These are phyloP conservation scores for Aspergillus proliferans DNA, from an alignment of 2,329 filamentous ascomycete genomes.

Conservation along the genomic window DNA sequence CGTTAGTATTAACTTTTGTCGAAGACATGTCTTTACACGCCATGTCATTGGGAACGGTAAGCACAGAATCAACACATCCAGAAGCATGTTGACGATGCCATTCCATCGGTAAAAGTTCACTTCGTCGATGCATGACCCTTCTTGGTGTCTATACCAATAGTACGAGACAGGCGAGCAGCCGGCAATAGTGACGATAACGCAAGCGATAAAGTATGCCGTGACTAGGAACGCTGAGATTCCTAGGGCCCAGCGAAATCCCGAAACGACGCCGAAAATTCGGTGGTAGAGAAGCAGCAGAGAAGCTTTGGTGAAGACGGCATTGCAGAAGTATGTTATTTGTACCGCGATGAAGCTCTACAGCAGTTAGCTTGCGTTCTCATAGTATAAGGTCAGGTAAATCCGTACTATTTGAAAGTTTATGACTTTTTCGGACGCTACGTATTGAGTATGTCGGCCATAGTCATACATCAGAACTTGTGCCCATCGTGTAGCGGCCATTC, in stretches of 20 bases:
- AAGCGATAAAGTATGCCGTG: conserved; percentile 16
- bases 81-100: conserved; percentile 19
- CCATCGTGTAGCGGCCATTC: conserved; percentile 16
- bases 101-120: conserved; percentile 21
- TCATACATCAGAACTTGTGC: conserved; percentile 11
- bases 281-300: conserved; percentile 23
- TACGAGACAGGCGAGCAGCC: conserved; percentile 18
- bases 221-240: conserved; percentile 11
- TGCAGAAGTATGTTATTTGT: conserved; percentile 19
- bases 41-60: conserved; percentile 25
- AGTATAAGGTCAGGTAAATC: not conserved
- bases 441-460: conserved; percentile 12
- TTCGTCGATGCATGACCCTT: conserved; percentile 17
- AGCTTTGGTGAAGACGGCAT: conserved; percentile 19
- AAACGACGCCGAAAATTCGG: conserved; percentile 23
- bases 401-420: conserved; percentile 16
- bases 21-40: conserved; percentile 13
- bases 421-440: conserved; percentile 8
- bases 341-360: conserved; percentile 18
- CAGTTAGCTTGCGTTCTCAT: not conserved
- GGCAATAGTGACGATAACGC: conserved; percentile 12
- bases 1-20: conserved; percentile 19
- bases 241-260: conserved; percentile 16
- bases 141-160: conserved; percentile 13
- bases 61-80: conserved; percentile 20